A percentile compares a stretch with the other conserved stretches of the same genome.
Conservation (phyloP, 2,329 filamentous ascomycete species). For the Aspergillus ochraceus region DNA sequence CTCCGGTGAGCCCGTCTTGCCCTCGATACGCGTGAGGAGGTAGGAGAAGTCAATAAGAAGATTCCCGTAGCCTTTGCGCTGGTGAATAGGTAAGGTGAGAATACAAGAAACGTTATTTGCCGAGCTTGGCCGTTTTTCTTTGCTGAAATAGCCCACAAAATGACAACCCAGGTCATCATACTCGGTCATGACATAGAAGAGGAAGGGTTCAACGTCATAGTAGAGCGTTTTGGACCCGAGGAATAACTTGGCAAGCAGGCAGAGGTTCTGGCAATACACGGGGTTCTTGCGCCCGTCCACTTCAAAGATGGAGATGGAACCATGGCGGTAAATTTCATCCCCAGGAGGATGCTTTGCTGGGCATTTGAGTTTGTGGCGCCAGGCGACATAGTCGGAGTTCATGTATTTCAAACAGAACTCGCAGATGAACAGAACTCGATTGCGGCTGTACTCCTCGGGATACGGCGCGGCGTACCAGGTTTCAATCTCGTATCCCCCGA, state of each 20-base stretch:
- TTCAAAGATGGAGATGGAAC: conserved; percentile 92
- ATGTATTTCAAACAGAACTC: conserved; percentile 99
- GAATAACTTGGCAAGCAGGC: conserved; percentile 92
- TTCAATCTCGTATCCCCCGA: conserved; percentile 96
- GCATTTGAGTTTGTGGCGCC: conserved; percentile 96
- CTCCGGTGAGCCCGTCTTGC: conserved; percentile 92
- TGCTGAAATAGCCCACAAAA: conserved; percentile 99
- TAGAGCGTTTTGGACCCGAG: conserved; percentile 97
- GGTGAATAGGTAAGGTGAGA: conserved; percentile 90
- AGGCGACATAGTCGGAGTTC: conserved; percentile 98
- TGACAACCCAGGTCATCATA: conserved; percentile 88
- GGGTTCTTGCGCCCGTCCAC: conserved; percentile 92
- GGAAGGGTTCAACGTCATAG: conserved; percentile 98
- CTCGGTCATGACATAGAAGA: conserved; percentile 97
- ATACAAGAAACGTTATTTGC: conserved; percentile 99
- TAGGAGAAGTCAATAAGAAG: conserved; percentile 98
- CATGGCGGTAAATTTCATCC: conserved; percentile 96
- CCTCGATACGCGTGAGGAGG: conserved; percentile 86
- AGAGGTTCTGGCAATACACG: conserved; percentile 95
- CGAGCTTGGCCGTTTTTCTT: conserved; percentile 92
- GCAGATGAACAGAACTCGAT: conserved; percentile 96
- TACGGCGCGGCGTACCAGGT: conserved; percentile 99
- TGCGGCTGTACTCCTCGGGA: conserved; percentile 96
- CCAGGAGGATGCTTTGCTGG: conserved; percentile 94
- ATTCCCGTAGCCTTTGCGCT: conserved; percentile 95